Evolutionary conservation across 495 filamentous ascomycete species (phyloP).

Genomic region (Beverwykella pulmonaria): DNA sequence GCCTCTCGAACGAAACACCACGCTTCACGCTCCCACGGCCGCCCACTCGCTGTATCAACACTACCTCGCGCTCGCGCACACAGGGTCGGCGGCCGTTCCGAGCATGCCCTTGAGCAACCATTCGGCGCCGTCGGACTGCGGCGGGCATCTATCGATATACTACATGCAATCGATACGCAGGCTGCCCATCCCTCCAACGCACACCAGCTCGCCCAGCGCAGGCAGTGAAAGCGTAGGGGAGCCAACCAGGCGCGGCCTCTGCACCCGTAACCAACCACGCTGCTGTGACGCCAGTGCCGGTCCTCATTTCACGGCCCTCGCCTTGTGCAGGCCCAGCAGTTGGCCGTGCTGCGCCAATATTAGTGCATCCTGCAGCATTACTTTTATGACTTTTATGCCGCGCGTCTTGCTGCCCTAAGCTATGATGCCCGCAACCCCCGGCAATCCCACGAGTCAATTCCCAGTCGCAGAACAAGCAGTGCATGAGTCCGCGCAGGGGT

Average conservation of each 20-base stretch:
- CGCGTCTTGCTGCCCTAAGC: constrained; percentile 42
- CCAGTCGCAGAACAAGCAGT: constrained; percentile 39
- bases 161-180: constrained; percentile 17
- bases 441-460: constrained; percentile 39
- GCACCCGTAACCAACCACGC: too few species aligned
- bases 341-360: constrained; percentile 31
- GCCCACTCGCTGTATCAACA: neutral
- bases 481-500: constrained; percentile 38
- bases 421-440: neutral
- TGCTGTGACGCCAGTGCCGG: constrained; percentile 17
- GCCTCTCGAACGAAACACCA: constrained; percentile 29
- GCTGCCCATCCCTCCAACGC: neutral
- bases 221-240: too few species aligned
- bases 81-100: constrained; percentile 15
- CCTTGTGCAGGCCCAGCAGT: constrained; percentile 19
- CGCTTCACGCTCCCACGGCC: neutral
- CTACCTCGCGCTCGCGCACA: neutral
- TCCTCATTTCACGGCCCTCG: constrained; percentile 33
- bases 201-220: neutral
- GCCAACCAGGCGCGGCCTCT: too few species aligned
- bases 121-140: constrained; percentile 9
- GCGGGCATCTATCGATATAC: constrained; percentile 13
- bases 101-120: neutral
- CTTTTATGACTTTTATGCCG: constrained; percentile 33
- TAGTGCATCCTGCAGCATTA: constrained; percentile 40